Evolutionary conservation across 2,329 filamentous ascomycete genomes (phyloP), one percentile per base, ranked within the genome.

Genomic region (Xylariaceae sp.): DNA sequence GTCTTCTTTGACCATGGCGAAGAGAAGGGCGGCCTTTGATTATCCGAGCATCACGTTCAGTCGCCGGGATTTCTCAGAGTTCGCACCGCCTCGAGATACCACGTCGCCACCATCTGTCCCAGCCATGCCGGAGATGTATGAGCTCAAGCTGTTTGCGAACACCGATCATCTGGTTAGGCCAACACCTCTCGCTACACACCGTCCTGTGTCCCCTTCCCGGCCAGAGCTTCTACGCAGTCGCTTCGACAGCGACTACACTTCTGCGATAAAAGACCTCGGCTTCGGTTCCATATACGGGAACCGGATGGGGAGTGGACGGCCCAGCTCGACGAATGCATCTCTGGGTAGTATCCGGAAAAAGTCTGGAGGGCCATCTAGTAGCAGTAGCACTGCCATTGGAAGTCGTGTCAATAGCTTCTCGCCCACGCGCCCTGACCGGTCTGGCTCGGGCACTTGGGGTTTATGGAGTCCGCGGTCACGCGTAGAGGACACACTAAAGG

Each of bases 1-100:
- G 65, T 86, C 90, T 1, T 95, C 89, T 3, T 71, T 98, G 34
- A 96, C 90, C 1, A 85, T 96, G 81, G 90, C 90, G 4, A 73
- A 82, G 12, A 74, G 81, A 34, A 82, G 80, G 43, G 63, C 67
- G 0, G 62, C 59, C 19, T 55, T 65, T 5, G 65, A 69, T 32
- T 66, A 65, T 16, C 54, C 60, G 56, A 34, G 62, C 26, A 44
- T 62, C 21, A 43, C 56, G 31, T 21, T 55, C 51, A 3, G 48
- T 7, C 44, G 47, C n/a, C n/a, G n/a, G 9, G 42, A 48, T 9
- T 41, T 36, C 5, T 37, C 40, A 11, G 21, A 24, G 11, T 6
- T 24, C n/a, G 44, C 47, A n/a, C 36, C 55, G 15, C 58, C 56
- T 14, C 42, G 58, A 3, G 56, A 60, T n/a, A 47, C 53, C 5